Conservation (phyloP, 768 basidiomycete genomes). For the Exsudoporus frostii region DNA sequence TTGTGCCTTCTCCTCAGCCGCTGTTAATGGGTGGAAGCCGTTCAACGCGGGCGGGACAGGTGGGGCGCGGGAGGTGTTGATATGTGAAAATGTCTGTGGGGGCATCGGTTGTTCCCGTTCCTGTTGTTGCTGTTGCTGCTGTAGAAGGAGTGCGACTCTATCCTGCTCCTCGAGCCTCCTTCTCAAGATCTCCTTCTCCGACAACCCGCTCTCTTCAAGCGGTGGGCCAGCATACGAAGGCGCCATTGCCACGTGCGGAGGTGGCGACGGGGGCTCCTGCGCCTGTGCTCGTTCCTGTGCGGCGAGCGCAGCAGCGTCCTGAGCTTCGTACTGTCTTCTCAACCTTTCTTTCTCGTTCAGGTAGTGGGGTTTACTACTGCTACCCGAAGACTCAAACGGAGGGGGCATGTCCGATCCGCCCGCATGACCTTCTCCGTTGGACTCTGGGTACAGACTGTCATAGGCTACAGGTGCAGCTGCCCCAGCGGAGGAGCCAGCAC, state of each 20-base stretch:
- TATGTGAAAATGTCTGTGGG: conserved; percentile 25
- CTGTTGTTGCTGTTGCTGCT: conserved; percentile 16
- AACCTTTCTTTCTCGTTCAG: conserved; percentile 67
- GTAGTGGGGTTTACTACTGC: conserved; percentile 37
- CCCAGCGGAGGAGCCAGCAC: conserved; percentile 13
- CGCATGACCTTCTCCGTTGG: conserved; percentile 23
- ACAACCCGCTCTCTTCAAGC: conserved; percentile 26
- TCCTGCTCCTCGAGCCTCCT: conserved; percentile 58
- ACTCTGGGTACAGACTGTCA: conserved; percentile 56
- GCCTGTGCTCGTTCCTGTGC: conserved; percentile 17
- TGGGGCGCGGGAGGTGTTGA: conserved; percentile 29
- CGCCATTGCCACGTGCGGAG: conserved; percentile 15
- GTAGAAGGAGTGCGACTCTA: conserved; percentile 30
- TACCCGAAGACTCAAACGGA: conserved; percentile 45
- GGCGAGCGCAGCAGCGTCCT: conserved; percentile 54
- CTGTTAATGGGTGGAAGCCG: conserved; percentile 46
- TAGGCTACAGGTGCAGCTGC: conserved; percentile 52
- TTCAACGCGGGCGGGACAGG: conserved; percentile 27
- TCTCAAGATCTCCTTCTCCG: conserved; percentile 59
- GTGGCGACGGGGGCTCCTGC: conserved; percentile 14
- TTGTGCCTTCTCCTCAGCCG: conserved; percentile 77
- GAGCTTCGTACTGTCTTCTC: conserved; percentile 60
- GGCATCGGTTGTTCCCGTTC: conserved; percentile 6
- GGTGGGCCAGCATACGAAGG: conserved; percentile 24
- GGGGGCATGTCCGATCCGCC: conserved; percentile 44